phyloP scores from a whole-genome alignment of 2,329 filamentous ascomycete species.

The Mariannaea elegans region DNA sequence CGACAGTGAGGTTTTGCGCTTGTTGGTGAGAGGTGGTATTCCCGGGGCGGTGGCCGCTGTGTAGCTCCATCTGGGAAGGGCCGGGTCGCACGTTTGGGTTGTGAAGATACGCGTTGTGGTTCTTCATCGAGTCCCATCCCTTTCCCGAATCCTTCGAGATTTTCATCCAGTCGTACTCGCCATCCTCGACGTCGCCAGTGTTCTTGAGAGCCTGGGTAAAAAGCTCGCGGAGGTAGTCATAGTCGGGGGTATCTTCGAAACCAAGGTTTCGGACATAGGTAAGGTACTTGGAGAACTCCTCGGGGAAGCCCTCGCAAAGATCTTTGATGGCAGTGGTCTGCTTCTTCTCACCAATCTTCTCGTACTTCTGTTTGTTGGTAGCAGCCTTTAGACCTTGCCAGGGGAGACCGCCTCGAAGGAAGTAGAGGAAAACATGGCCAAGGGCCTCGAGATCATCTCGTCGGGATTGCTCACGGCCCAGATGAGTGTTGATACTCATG shows the following conservation, averaged over 20 bases:
- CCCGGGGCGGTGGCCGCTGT: slow-evolving; percentile 74
- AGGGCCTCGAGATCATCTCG: slow-evolving; percentile 94
- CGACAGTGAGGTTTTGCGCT: slow-evolving; percentile 74
- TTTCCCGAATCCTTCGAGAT: slow-evolving; percentile 84
- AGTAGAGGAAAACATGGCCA: slow-evolving; percentile 80
- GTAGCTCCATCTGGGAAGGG: slow-evolving; percentile 84
- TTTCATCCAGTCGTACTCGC: slow-evolving; percentile 99
- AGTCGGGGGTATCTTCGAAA: slow-evolving; percentile 98
- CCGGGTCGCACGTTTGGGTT: slow-evolving; percentile 81
- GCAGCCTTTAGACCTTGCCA: slow-evolving; percentile 80
- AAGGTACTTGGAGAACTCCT: slow-evolving; percentile 97
- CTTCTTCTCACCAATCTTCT: slow-evolving; percentile 99
- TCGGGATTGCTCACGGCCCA: slow-evolving; percentile 94
- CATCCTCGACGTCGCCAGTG: slow-evolving; percentile 93
- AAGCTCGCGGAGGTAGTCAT: slow-evolving; percentile 95
- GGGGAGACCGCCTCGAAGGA: slow-evolving; percentile 74
- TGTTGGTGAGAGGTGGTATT: slow-evolving; percentile 71
- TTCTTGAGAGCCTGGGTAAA: slow-evolving; percentile 97
- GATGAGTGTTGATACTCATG: slow-evolving; percentile 99
- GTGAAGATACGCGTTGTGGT: slow-evolving; percentile 73
- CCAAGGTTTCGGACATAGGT: slow-evolving; percentile 97
- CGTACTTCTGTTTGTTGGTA: slow-evolving; percentile 95
- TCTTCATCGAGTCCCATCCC: slow-evolving; percentile 82
- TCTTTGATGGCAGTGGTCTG: slow-evolving; percentile 98
- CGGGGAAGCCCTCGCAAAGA: slow-evolving; percentile 93